phyloP scores from a whole-genome alignment of 2,329 filamentous ascomycete species.

The Clathrospora elynae region DNA sequence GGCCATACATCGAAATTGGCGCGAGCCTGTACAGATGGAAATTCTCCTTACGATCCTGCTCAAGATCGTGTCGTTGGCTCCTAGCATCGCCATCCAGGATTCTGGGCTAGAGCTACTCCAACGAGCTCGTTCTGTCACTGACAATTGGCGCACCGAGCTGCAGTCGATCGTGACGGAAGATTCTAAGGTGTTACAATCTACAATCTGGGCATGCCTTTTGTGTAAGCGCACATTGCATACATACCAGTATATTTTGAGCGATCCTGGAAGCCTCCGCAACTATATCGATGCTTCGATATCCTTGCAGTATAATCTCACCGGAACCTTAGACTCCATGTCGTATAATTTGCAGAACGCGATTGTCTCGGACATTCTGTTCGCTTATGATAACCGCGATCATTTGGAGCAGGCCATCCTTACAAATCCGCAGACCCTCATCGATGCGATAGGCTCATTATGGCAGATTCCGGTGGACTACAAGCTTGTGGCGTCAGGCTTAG shows the following conservation, averaged over 20 bases:
- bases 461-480: constrained; percentile 37
- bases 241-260: neutral
- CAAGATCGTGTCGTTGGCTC: constrained; percentile 44
- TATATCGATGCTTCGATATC: constrained; percentile 52
- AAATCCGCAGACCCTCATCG: constrained; percentile 34
- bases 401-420: constrained; percentile 47
- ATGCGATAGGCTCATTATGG: constrained; percentile 53
- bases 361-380: constrained; percentile 56
- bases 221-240: constrained; percentile 58
- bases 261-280: constrained; percentile 15
- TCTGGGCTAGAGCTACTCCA: constrained; percentile 45
- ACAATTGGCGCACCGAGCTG: constrained; percentile 59
- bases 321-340: constrained; percentile 46
- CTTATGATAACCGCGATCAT: constrained; percentile 43
- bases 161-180: constrained; percentile 47
- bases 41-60: constrained; percentile 59
- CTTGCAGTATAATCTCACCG: constrained; percentile 56
- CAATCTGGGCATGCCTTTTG: constrained; percentile 62
- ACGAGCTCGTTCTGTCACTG: constrained; percentile 51
- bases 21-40: constrained; percentile 64
- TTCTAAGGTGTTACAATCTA: constrained; percentile 52
- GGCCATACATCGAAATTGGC: constrained; percentile 60
- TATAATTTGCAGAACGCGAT: constrained; percentile 48
- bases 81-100: constrained; percentile 15
- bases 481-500: constrained; percentile 11